Conservation (phyloP, 306 rosid species). For the Glycine soja region DNA sequence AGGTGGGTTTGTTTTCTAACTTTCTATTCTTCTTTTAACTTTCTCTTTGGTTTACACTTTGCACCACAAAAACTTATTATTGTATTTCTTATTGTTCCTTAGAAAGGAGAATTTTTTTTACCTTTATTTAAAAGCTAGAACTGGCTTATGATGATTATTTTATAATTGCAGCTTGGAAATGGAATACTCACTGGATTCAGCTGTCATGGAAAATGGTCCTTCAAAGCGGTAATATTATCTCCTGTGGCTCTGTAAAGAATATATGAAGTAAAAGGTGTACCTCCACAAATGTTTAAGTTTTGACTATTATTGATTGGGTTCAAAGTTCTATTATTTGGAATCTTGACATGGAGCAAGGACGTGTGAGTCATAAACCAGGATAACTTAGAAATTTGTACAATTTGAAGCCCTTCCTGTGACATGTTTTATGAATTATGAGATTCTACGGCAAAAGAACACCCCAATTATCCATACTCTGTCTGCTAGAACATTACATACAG, state of each 20-base stretch:
- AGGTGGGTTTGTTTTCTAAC: slow-evolving; percentile 48
- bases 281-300: not conserved
- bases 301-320: not conserved
- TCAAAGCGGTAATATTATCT: slow-evolving; percentile 67
- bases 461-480: slow-evolving; percentile 4
- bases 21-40: slow-evolving; percentile 23
- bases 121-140: too few species aligned
- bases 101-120: too few species aligned
- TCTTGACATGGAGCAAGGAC: slow-evolving; percentile 23
- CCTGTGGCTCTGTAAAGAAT: slow-evolving; percentile 19
- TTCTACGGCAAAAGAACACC: not conserved
- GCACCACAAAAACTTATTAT: not conserved
- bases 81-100: not conserved
- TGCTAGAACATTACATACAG: slow-evolving; percentile 13
- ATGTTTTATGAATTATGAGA: slow-evolving; percentile 2
- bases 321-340: slow-evolving; percentile 29
- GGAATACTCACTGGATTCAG: slow-evolving; percentile 63
- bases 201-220: slow-evolving; percentile 61
- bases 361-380: not conserved
- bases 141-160: slow-evolving; percentile 23
- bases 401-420: not conserved
- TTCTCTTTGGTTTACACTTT: slow-evolving; percentile 34
- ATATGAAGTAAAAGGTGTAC: slow-evolving; percentile 7
- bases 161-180: slow-evolving; percentile 60
- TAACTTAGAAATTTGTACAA: slow-evolving; percentile 22